Conservation (phyloP, 257 asterid genomes). For the Echites panduratus region DNA sequence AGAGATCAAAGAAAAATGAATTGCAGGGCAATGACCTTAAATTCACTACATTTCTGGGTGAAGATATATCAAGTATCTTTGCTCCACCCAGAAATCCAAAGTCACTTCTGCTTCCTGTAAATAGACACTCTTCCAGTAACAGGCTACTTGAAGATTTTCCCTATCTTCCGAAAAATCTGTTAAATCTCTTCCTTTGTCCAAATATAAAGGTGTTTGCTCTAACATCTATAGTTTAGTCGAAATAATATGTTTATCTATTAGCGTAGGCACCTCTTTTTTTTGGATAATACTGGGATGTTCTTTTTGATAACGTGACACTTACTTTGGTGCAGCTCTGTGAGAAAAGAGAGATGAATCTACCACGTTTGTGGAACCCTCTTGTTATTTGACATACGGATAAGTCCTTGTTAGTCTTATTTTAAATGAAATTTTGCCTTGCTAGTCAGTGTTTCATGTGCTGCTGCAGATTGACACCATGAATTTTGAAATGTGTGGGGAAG, state of each 20-base stretch:
- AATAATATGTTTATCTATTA: not conserved
- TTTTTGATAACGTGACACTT: not conserved
- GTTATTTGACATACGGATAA: not conserved
- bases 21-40: constrained; percentile 54
- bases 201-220: constrained; percentile 44
- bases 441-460: not conserved
- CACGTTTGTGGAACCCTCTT: not conserved
- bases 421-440: not conserved
- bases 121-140: constrained; percentile 54
- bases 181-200: constrained; percentile 78
- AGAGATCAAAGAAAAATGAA: constrained; percentile 35
- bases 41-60: constrained; percentile 44
- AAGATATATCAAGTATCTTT: constrained; percentile 50
- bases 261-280: not conserved
- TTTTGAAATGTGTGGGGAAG: not conserved
- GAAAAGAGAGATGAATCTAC: not conserved
- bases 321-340: not conserved
- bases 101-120: constrained; percentile 65
- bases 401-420: not conserved
- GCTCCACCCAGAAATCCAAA: constrained; percentile 84
- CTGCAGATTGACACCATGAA: not conserved
- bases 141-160: constrained; percentile 95
- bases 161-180: constrained; percentile 86
- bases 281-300: not conserved
- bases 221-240: not conserved